Evolutionary conservation across 2,329 filamentous ascomycete genomes (phyloP).

Genomic region (Nigrograna mackinnonii): DNA sequence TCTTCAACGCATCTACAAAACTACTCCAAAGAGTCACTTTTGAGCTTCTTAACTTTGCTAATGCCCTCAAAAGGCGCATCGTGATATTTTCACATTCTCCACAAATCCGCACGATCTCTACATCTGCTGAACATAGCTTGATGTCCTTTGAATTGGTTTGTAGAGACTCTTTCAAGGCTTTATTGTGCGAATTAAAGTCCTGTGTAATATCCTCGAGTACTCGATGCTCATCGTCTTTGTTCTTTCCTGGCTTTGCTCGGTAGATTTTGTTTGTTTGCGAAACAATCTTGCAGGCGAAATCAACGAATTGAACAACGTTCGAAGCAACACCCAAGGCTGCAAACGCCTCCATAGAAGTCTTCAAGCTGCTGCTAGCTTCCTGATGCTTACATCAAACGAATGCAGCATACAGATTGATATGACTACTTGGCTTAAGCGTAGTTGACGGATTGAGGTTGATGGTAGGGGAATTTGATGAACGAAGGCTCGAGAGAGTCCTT

Average conservation of each 20-base stretch:
- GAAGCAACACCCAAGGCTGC: not conserved
- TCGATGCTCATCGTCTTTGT: not conserved
- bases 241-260: not conserved
- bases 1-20: conserved; percentile 6
- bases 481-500: no score
- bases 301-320: not conserved
- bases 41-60: not conserved
- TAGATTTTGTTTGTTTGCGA: conserved; percentile 1
- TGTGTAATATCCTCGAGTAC: not conserved
- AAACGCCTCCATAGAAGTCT: not conserved
- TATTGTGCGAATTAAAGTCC: not conserved
- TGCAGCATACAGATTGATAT: no score
- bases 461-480: no score
- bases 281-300: not conserved
- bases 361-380: no score
- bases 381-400: no score
- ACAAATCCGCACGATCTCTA: conserved; percentile 1
- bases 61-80: not conserved
- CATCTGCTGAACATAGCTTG: not conserved
- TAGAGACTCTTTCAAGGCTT: not conserved
- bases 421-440: no score
- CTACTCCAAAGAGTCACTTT: conserved; percentile 4
- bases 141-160: not conserved
- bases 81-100: not conserved
- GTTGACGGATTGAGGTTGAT: no score